These are phyloP conservation scores for Scheffersomyces spartinae DNA, from an alignment of 805 yeast genomes.

Conservation along the genomic window DNA sequence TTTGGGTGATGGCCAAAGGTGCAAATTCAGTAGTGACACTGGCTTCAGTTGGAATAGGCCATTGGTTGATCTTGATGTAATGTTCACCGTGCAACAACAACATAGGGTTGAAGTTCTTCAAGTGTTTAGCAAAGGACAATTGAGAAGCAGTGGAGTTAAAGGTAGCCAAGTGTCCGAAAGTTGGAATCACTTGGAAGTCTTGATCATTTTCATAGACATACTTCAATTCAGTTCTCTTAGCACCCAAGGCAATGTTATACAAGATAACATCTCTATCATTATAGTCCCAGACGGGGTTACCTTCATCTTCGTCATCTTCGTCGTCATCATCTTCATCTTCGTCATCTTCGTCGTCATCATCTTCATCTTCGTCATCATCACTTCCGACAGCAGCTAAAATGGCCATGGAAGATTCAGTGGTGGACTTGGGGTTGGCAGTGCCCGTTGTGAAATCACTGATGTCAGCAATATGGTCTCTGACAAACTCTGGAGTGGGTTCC, in stretches of 20 bases:
- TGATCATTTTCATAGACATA: constrained; percentile 68
- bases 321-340: constrained; percentile 29
- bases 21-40: constrained; percentile 45
- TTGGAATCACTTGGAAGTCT: constrained; percentile 77
- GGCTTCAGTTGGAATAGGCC: constrained; percentile 71
- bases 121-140: constrained; percentile 44
- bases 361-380: constrained; percentile 28
- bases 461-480: constrained; percentile 54
- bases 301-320: constrained; percentile 21
- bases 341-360: constrained; percentile 35
- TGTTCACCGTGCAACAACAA: constrained; percentile 92
- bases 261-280: constrained; percentile 63
- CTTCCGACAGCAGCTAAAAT: constrained; percentile 56
- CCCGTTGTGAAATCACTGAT: constrained; percentile 51
- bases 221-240: constrained; percentile 62
- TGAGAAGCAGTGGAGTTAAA: constrained; percentile 53
- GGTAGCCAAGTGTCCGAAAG: constrained; percentile 83
- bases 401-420: constrained; percentile 72
- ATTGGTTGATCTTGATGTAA: constrained; percentile 62
- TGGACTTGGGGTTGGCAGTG: constrained; percentile 43
- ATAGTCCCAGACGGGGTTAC: constrained; percentile 41
- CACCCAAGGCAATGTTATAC: constrained; percentile 86
- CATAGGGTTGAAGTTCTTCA: constrained; percentile 82
- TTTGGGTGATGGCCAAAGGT: constrained; percentile 71
- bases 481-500: constrained; percentile 54